Evolutionary conservation across 306 rosid genomes (phyloP).

Genomic region (Acacia acuminata): DNA sequence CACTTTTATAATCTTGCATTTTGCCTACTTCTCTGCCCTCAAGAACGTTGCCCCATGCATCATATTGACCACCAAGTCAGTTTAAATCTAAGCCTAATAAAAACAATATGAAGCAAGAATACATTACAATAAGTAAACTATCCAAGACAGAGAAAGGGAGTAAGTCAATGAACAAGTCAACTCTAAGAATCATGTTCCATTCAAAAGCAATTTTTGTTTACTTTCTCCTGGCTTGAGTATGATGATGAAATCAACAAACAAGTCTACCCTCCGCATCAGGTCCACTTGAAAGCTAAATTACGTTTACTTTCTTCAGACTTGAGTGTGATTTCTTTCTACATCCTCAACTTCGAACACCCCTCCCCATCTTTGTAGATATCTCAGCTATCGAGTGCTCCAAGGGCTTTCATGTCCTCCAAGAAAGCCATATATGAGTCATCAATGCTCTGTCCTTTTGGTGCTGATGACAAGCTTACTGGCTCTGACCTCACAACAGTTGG

Average conservation of each 20-base stretch:
- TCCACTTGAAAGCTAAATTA: background rate
- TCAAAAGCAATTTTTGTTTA: background rate
- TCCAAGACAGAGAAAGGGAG: conserved; percentile 1
- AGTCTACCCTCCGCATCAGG: background rate
- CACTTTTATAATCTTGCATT: background rate
- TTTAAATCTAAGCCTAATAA: background rate
- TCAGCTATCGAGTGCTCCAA: conserved; percentile 87
- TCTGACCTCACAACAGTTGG: conserved; percentile 53
- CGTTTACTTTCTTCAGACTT: background rate
- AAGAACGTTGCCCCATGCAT: conserved; percentile 10
- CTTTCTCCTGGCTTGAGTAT: background rate
- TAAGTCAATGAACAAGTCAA: background rate
- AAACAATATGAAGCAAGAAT: background rate
- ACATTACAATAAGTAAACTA: background rate
- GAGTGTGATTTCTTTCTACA: background rate
- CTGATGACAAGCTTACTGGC: conserved; percentile 54
- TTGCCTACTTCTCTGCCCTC: background rate
- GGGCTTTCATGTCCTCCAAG: conserved; percentile 91
- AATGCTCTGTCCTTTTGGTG: conserved; percentile 68
- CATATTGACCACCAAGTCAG: background rate
- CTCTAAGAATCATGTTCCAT: background rate
- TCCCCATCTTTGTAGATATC: background rate
- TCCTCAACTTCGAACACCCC: background rate
- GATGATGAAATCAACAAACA: background rate
- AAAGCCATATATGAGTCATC: conserved; percentile 82